Conservation (phyloP, 179 eudicot species). For the Spinacia oleracea region DNA sequence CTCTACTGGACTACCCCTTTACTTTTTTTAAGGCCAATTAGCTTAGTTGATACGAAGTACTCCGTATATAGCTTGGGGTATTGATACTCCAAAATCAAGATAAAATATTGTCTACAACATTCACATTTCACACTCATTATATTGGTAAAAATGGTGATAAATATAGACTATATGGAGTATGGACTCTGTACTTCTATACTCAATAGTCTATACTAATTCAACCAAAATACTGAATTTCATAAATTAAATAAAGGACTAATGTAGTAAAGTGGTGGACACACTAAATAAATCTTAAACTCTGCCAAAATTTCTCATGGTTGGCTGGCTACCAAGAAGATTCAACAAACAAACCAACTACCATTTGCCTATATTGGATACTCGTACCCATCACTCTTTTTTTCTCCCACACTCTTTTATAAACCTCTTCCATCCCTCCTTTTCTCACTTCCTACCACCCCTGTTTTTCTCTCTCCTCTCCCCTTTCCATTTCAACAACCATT, state of each 20-base stretch:
- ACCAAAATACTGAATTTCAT: too few species aligned
- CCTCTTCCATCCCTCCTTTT: slow-evolving; percentile 15
- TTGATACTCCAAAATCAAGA: too few species aligned
- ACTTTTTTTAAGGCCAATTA: too few species aligned
- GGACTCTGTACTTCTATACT: too few species aligned
- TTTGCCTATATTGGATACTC: background rate
- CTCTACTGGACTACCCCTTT: too few species aligned
- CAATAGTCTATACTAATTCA: too few species aligned
- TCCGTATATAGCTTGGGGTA: too few species aligned
- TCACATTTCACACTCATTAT: too few species aligned
- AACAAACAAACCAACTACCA: slow-evolving; percentile 32
- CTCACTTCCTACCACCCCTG: background rate
- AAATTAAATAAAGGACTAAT: background rate
- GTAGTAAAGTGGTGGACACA: background rate
- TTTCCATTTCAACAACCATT: background rate
- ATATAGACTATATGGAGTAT: too few species aligned
- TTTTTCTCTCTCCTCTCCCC: slow-evolving; percentile 17
- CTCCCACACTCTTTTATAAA: background rate
- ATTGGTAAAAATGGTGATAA: too few species aligned
- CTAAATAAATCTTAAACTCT: slow-evolving; percentile 6
- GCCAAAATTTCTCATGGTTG: slow-evolving; percentile 24
- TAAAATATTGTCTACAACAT: too few species aligned
- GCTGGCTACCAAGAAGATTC: slow-evolving; percentile 27
- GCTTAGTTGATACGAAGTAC: too few species aligned
- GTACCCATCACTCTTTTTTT: slow-evolving; percentile 25